These are phyloP conservation scores for Ceratobasidium sp. DNA, from an alignment of 1,284 basidiomycete genomes.

Conservation along the genomic window DNA sequence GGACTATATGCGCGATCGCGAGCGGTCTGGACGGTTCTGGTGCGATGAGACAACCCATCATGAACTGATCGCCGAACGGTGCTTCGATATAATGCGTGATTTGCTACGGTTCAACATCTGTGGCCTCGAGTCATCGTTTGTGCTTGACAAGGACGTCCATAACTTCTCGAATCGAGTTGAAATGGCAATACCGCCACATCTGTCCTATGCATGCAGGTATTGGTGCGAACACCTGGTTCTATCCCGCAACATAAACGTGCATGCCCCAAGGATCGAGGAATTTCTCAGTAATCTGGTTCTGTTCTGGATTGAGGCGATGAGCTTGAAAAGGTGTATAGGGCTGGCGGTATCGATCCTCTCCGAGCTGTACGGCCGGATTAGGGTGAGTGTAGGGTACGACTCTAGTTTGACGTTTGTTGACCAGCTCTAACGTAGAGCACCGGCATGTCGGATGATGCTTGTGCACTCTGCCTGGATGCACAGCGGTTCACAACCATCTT, in stretches of 20 bases:
- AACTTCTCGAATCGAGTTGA: neutral
- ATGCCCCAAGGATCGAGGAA: neutral
- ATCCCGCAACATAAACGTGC: neutral
- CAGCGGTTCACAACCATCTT: neutral
- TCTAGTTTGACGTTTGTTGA: neutral
- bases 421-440: neutral
- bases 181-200: neutral
- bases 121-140: constrained; percentile 10
- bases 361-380: neutral
- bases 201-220: constrained; percentile 17
- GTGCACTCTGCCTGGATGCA: neutral
- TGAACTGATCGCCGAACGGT: neutral
- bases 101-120: constrained; percentile 36
- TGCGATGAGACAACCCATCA: neutral
- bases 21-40: neutral
- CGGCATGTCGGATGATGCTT: neutral
- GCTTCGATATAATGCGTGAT: neutral
- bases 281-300: neutral
- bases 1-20: constrained; percentile 4
- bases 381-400: neutral
- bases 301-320: constrained; percentile 37
- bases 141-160: neutral
- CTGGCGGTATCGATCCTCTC: neutral
- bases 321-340: neutral
- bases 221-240: constrained; percentile 21